A percentile compares a stretch with the other conserved stretches of the same genome.
These are phyloP conservation scores for Apostasia ramifera DNA, from an alignment of 106 monocot genomes.

Conservation along the genomic window DNA sequence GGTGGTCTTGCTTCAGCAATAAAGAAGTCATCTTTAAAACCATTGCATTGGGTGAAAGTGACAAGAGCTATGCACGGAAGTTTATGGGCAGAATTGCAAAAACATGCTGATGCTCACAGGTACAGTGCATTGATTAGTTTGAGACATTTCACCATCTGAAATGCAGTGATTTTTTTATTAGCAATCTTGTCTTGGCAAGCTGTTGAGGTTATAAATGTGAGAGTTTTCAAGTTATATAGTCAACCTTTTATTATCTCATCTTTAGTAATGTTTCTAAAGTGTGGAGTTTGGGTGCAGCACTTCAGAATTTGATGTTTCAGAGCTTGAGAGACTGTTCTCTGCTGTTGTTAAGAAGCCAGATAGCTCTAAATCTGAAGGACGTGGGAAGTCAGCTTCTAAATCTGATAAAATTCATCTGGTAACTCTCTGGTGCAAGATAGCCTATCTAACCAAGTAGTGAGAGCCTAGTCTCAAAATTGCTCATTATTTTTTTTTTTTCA, in stretches of 20 bases:
- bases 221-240: too few species aligned
- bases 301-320: slow-evolving; percentile 89
- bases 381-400: slow-evolving; percentile 63
- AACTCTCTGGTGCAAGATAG: slow-evolving; percentile 8
- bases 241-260: too few species aligned
- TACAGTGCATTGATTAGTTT: slow-evolving; percentile 17
- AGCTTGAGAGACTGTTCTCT: slow-evolving; percentile 85
- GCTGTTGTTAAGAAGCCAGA: slow-evolving; percentile 67
- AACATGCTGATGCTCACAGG: slow-evolving; percentile 66
- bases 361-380: slow-evolving; percentile 52
- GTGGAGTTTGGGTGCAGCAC: slow-evolving; percentile 32
- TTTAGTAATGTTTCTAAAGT: too few species aligned
- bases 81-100: slow-evolving; percentile 93
- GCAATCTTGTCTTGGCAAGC: background rate
- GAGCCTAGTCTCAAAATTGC: background rate
- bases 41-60: slow-evolving; percentile 96
- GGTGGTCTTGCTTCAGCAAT: slow-evolving; percentile 16
- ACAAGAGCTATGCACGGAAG: slow-evolving; percentile 92
- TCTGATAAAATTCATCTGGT: slow-evolving; percentile 95
- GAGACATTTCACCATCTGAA: background rate
- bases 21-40: slow-evolving; percentile 76
- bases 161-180: background rate
- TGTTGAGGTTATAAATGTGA: background rate
- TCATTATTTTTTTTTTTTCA: background rate
- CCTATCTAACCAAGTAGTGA: background rate